Conservation (phyloP, 371 early-diverging fungal species). For the Rhizopus delemar region DNA sequence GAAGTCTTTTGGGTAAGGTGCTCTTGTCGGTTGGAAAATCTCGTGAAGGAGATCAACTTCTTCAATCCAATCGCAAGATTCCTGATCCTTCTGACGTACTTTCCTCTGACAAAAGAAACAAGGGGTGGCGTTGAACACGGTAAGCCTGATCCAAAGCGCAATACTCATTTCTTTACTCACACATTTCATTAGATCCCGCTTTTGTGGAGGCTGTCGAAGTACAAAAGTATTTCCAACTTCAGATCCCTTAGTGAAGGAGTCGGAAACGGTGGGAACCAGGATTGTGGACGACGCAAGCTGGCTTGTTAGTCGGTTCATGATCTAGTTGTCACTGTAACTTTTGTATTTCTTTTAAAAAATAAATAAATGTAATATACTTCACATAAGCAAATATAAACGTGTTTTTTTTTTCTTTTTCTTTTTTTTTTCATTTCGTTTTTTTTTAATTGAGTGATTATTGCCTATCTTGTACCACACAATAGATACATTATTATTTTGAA, state of each 20-base stretch:
- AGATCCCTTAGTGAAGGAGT: constrained; percentile 42
- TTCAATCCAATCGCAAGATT: constrained; percentile 21
- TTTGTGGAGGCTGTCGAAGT: constrained; percentile 16
- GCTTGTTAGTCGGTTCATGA: constrained; percentile 16
- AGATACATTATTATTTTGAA: too few species aligned
- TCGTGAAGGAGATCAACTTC: constrained; percentile 12
- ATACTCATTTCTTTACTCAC: neutral
- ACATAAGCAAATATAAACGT: too few species aligned
- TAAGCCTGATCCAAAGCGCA: constrained; percentile 1
- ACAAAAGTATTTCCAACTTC: constrained; percentile 21
- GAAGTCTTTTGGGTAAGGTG: constrained; percentile 30
- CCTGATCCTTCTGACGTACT: constrained; percentile 38
- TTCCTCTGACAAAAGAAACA: constrained; percentile 20
- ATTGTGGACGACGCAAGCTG: constrained; percentile 34
- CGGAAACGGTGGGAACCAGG: constrained; percentile 20
- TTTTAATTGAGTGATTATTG: too few species aligned
- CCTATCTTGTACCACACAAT: too few species aligned
- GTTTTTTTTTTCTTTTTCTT: too few species aligned
- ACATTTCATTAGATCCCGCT: constrained; percentile 26
- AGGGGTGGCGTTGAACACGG: constrained; percentile 16
- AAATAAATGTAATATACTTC: too few species aligned
- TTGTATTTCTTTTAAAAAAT: too few species aligned
- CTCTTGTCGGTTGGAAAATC: constrained; percentile 20
- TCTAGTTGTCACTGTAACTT: neutral
- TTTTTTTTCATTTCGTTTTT: too few species aligned